Percentiles rank a stretch among this genome's conserved stretches.
Evolutionary conservation across 208 protist genomes (phyloP).

Genomic region (Trypanosoma lewisi): DNA sequence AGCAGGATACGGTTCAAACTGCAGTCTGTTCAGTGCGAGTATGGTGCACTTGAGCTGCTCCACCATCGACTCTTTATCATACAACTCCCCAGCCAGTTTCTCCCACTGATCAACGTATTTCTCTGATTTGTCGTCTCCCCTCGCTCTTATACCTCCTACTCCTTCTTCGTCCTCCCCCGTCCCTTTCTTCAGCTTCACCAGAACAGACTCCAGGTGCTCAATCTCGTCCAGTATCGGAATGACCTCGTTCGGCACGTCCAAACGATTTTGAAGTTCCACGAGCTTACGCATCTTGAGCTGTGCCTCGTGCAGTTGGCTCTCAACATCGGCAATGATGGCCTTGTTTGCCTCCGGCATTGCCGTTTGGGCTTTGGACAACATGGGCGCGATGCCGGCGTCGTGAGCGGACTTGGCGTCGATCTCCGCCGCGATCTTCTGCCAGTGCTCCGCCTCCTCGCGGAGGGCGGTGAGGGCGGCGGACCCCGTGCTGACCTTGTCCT

Average conservation of each 20-base stretch:
- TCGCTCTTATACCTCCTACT: not conserved
- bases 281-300: conserved; percentile 54
- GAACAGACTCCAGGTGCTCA: conserved; percentile 50
- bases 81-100: conserved; percentile 64
- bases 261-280: conserved; percentile 58
- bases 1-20: conserved; percentile 82
- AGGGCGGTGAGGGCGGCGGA: conserved; percentile 68
- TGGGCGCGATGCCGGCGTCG: conserved; percentile 68
- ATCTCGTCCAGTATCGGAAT: conserved; percentile 73
- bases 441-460: conserved; percentile 60
- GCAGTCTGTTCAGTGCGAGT: conserved; percentile 75
- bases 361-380: conserved; percentile 24
- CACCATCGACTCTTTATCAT: conserved; percentile 64
- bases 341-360: conserved; percentile 23
- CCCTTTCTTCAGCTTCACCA: conserved; percentile 50
- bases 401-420: conserved; percentile 79
- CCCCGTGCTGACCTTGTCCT: conserved; percentile 69
- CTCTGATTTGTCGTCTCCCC: conserved; percentile 27
- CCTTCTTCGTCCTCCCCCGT: not conserved
- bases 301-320: conserved; percentile 50
- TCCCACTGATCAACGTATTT: conserved; percentile 73
- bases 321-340: conserved; percentile 54
- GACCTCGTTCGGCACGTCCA: conserved; percentile 74
- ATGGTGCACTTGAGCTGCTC: conserved; percentile 70
- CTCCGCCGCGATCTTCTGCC: conserved; percentile 53